Base-by-base conservation (phyloP, 2,329 filamentous ascomycete genomes). In the Cercospora zeae-maydis region DNA sequence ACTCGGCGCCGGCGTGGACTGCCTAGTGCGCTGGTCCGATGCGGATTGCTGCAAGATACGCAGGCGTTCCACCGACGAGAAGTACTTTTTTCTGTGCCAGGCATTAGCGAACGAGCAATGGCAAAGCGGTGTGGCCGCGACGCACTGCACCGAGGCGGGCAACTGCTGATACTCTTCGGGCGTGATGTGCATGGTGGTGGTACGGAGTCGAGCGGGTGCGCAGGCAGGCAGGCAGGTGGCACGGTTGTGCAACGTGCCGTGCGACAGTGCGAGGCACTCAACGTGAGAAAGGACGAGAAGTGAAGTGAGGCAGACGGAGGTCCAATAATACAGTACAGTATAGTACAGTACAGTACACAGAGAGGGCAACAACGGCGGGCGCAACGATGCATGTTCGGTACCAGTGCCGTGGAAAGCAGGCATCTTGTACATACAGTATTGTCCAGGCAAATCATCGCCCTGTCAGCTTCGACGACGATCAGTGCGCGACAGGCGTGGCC, bases 31-130 rank as follows among this genome's bases (percentile, higher is more conserved):
- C 60, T 73, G 69, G 54, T 74, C 70, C 45, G 72, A 69, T 54
- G 74, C 75, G 49, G 78, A 75, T 55, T 77, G 77, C 70, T 86
- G 85, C 56, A 83, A 84, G 73, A 91, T 86, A 70, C 86, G 85
- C 63, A 90, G 81, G 62, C 88, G 84, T 76, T 92, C 89, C 66
- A 89, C 81, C 7, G 85, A 87, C 33, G 88, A 90, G 78, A 91
- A 91, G 78, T 89, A 91, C 85, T 91, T 82, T 72, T 77, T 77
- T 71, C 79, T 81, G 73, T 36, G 33, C 31, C 49, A 19, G 21
- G 53, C 30, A 62, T 71, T 54, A 72, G 70, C 63, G 21, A 60
- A 54, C 63, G 62, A 67, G 65, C 63, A 55, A 63, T 49, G 37
- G 34, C 19, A 37, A 42, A 10, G 36, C 14, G 37, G 21, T 42